Evolutionary conservation across 129 eudicot species (phyloP).

Genomic region (Tanacetum coccineum): DNA sequence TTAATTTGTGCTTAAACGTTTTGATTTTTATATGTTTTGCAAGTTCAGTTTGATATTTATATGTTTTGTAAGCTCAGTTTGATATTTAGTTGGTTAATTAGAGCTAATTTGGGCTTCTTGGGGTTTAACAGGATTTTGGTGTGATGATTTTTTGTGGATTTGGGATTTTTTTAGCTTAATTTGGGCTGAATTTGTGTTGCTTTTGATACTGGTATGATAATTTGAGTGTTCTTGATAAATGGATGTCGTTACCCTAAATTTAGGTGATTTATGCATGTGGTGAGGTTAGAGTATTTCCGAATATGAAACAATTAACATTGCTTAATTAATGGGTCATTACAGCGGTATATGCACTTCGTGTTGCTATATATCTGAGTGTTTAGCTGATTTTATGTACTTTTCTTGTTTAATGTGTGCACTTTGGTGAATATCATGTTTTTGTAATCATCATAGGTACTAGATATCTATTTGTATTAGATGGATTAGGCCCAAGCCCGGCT

Average conservation of each 20-base stretch:
- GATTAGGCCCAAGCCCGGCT: too few species aligned
- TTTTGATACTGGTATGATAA: not conserved
- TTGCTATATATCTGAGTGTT: not conserved
- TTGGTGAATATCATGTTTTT: not conserved
- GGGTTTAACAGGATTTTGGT: not conserved
- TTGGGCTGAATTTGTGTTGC: conserved; percentile 16
- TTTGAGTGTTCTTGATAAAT: conserved; percentile 12
- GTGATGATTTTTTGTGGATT: conserved; percentile 1
- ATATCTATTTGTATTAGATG: not conserved
- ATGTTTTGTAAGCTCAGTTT: not conserved
- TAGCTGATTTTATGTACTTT: not conserved
- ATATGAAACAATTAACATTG: too few species aligned
- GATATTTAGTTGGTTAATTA: conserved; percentile 4
- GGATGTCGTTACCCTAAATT: conserved; percentile 16
- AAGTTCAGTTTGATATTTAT: conserved; percentile 9
- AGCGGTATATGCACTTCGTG: not conserved
- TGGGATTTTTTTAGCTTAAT: not conserved
- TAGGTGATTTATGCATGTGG: conserved; percentile 11
- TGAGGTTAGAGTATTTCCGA: not conserved
- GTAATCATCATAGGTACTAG: not conserved
- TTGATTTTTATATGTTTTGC: not conserved
- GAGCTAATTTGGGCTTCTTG: not conserved
- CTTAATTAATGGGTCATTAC: too few species aligned
- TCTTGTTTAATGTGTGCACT: not conserved
- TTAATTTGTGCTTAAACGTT: too few species aligned